These are phyloP conservation scores for Suillus subluteus DNA, from an alignment of 768 basidiomycete species.

Conservation along the genomic window DNA sequence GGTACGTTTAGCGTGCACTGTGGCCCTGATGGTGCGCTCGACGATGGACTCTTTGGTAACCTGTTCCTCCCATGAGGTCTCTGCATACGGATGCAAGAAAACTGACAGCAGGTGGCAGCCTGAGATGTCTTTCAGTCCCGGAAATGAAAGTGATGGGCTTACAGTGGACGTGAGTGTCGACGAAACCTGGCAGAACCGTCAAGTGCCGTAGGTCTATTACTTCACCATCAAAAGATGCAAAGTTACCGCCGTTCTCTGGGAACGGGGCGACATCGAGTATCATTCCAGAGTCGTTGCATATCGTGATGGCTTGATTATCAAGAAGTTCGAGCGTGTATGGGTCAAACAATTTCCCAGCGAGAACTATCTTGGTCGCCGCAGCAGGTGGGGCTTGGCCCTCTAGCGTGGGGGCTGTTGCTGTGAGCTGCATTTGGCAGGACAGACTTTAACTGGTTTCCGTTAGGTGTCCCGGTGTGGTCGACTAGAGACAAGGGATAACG, in stretches of 20 bases:
- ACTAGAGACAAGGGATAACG: not conserved
- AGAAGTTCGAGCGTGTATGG: constrained; percentile 44
- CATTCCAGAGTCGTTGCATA: constrained; percentile 50
- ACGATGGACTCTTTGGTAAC: constrained; percentile 57
- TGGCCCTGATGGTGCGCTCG: constrained; percentile 64
- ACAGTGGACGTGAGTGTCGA: constrained; percentile 62
- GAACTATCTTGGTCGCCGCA: constrained; percentile 22
- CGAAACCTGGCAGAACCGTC: constrained; percentile 60
- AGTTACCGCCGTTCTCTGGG: constrained; percentile 11
- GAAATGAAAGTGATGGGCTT: constrained; percentile 24
- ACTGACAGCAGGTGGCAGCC: constrained; percentile 37
- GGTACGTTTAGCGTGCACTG: constrained; percentile 58
- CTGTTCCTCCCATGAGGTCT: constrained; percentile 66
- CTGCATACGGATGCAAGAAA: constrained; percentile 62
- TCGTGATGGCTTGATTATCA: constrained; percentile 49
- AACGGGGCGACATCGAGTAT: constrained; percentile 45
- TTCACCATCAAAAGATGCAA: constrained; percentile 25
- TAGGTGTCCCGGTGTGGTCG: not conserved
- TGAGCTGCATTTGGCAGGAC: not conserved
- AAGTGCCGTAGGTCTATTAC: constrained; percentile 48
- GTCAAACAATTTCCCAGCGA: constrained; percentile 58
- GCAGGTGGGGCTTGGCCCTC: constrained; percentile 4
- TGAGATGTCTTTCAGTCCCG: not conserved
- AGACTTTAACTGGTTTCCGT: not conserved
- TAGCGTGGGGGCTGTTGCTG: not conserved